phyloP scores from a whole-genome alignment of 1,284 basidiomycete genomes.

The Xerocomus tenax region DNA sequence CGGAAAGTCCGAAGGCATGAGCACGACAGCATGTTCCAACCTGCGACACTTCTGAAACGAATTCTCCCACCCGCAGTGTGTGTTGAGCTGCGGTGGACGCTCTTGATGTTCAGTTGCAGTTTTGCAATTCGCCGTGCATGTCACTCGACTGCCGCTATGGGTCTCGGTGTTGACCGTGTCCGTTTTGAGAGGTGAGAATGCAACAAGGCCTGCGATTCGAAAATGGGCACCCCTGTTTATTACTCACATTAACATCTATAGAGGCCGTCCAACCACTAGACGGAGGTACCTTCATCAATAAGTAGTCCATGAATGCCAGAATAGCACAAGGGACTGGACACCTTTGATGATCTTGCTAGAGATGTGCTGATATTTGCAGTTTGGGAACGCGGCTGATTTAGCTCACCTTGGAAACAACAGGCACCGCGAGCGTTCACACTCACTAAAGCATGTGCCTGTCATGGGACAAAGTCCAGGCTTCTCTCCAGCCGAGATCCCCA shows the following conservation, averaged over 20 bases:
- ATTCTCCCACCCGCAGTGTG: slow-evolving; percentile 1
- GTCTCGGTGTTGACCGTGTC: neutral
- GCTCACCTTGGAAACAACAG: slow-evolving; percentile 6
- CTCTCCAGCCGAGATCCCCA: neutral
- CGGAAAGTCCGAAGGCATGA: slow-evolving; percentile 1
- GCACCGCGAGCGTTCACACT: slow-evolving; percentile 15
- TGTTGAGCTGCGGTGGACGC: neutral
- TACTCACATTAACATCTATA: neutral
- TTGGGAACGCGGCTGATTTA: neutral
- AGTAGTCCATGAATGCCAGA: neutral
- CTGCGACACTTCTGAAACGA: slow-evolving; percentile 13
- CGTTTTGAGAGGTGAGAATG: neutral
- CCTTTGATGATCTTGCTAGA: neutral
- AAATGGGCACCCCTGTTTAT: neutral
- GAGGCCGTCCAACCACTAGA: neutral
- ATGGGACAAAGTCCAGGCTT: neutral
- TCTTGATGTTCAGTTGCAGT: neutral
- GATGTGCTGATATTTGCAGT: neutral
- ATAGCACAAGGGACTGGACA: neutral
- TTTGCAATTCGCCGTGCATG: slow-evolving; percentile 4
- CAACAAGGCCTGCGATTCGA: neutral
- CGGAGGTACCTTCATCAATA: neutral
- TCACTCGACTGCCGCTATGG: neutral
- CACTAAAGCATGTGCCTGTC: neutral
- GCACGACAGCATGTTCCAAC: slow-evolving; percentile 6